Evolutionary conservation across 306 rosid species (phyloP).

Genomic region (Quercus aquifolioides): DNA sequence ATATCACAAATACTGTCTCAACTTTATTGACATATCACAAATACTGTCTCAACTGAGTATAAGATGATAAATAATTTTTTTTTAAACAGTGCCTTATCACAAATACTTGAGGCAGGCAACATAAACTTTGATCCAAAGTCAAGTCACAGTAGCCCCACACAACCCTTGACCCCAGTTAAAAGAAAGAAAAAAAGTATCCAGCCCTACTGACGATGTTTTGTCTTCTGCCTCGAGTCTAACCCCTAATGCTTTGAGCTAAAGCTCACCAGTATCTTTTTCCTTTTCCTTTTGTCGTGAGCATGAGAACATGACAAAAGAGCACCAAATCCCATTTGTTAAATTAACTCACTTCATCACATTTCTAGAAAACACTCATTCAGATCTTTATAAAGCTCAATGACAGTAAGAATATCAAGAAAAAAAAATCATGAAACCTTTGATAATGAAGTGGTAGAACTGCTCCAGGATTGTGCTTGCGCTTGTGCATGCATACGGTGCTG

Average conservation of each 20-base stretch:
- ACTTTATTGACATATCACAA: too few relatives aligned
- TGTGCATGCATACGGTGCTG: slow-evolving; percentile 63
- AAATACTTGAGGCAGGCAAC: background rate
- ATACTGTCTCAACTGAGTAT: too few relatives aligned
- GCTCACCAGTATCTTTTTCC: background rate
- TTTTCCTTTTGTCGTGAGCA: background rate
- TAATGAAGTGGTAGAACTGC: slow-evolving; percentile 21
- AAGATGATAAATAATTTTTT: background rate
- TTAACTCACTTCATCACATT: background rate
- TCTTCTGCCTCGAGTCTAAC: background rate
- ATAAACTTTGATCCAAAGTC: background rate
- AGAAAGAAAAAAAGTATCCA: background rate
- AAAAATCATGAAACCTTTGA: slow-evolving; percentile 43
- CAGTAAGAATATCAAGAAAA: background rate
- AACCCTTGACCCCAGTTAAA: background rate
- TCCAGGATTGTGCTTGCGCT: slow-evolving; percentile 35
- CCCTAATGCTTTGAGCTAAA: background rate
- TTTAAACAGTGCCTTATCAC: background rate
- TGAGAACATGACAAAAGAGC: background rate
- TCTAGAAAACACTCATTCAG: background rate
- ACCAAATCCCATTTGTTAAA: background rate
- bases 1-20: too few relatives aligned
- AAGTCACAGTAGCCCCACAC: background rate
- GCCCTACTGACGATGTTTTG: background rate
- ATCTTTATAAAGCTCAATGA: background rate